Evolutionary conservation across 805 yeast genomes (phyloP).

Genomic region (Pichia eremophila): DNA sequence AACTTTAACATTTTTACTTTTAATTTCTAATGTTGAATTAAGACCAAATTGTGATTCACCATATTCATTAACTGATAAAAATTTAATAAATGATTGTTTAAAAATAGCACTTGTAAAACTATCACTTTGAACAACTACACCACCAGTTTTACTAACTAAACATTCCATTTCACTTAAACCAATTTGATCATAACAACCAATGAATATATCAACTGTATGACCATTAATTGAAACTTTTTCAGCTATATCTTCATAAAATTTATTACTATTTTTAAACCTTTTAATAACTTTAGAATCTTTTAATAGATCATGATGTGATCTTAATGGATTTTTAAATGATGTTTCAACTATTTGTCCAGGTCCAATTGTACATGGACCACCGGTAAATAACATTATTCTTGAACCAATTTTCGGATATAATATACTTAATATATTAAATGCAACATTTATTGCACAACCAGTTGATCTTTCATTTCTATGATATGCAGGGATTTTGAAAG

Average conservation of each 20-base stretch:
- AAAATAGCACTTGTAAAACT: constrained; percentile 60
- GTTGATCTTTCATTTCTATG: constrained; percentile 47
- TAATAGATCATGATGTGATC: constrained; percentile 56
- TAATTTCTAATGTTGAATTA: constrained; percentile 52
- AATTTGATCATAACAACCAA: constrained; percentile 62
- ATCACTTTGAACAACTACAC: constrained; percentile 53
- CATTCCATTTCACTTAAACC: constrained; percentile 61
- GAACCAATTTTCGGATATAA: constrained; percentile 43
- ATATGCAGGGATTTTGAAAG: constrained; percentile 36
- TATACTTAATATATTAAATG: constrained; percentile 28
- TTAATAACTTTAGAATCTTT: constrained; percentile 32
- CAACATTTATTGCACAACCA: constrained; percentile 50
- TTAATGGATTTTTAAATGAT: constrained; percentile 49
- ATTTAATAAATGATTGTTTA: constrained; percentile 52
- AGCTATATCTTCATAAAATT: constrained; percentile 43
- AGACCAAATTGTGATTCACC: constrained; percentile 42
- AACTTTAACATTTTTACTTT: constrained; percentile 42
- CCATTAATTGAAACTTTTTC: constrained; percentile 39
- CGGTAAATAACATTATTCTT: constrained; percentile 44
- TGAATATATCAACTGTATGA: constrained; percentile 45
- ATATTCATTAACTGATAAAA: constrained; percentile 28
- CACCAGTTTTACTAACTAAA: constrained; percentile 50
- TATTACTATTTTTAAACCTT: constrained; percentile 34
- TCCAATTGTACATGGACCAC: constrained; percentile 59
- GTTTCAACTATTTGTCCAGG: constrained; percentile 53